A percentile compares a stretch with the other conserved stretches of the same genome.
These are phyloP conservation scores for Erodium moschatum DNA, from an alignment of 441 rosid species.

Conservation along the genomic window DNA sequence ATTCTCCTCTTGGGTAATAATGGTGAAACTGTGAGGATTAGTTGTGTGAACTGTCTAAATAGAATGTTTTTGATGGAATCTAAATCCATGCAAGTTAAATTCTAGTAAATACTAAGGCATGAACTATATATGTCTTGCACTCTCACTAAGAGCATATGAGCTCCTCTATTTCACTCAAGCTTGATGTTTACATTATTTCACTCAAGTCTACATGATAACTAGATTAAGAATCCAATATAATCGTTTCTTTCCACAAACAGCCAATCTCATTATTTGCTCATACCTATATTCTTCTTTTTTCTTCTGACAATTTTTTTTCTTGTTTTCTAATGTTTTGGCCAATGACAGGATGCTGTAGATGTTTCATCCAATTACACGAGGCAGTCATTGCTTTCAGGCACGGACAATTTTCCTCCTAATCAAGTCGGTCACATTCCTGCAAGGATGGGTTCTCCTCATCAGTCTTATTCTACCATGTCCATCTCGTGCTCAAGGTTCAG, in stretches of 20 bases:
- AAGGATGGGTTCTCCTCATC: constrained; percentile 21
- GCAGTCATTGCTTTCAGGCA: constrained; percentile 16
- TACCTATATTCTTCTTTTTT: neutral
- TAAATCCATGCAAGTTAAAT: neutral
- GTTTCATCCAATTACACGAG: constrained; percentile 20
- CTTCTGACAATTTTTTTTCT: too few species aligned
- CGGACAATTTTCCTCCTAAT: constrained; percentile 16
- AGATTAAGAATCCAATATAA: neutral
- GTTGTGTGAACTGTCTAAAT: neutral
- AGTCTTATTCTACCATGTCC: constrained; percentile 41
- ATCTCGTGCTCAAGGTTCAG: constrained; percentile 38
- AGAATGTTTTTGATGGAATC: neutral
- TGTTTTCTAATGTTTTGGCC: neutral
- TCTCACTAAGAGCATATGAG: neutral
- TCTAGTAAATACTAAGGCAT: neutral
- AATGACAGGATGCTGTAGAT: constrained; percentile 23
- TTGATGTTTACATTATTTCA: neutral
- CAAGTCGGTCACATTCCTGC: constrained; percentile 14
- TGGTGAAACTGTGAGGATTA: neutral
- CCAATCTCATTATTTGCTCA: neutral
- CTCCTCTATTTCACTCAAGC: neutral
- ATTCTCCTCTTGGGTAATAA: neutral
- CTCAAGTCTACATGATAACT: neutral
- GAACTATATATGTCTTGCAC: neutral
- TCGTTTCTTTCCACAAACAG: neutral